Evolutionary conservation across 768 basidiomycete species (phyloP), one percentile per base, ranked within the genome.

Genomic region (Cantharellus cinnabarinus): DNA sequence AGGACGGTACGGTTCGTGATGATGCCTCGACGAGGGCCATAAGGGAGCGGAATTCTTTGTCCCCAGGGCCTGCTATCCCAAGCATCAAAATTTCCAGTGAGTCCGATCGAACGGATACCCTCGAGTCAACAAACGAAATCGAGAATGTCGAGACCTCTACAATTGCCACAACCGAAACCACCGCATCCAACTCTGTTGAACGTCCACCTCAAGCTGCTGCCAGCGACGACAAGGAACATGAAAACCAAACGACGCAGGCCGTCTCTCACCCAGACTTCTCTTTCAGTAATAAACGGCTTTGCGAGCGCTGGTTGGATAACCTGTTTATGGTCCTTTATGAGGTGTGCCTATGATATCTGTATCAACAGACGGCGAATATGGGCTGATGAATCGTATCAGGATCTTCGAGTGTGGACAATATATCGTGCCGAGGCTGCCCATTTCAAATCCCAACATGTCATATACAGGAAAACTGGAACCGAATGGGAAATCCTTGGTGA

Each of bases 401-500:
- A 99, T 68, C 75, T 99, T 42, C 81, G 95, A 14, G 87, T 99
- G 3, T 98, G 94, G 85, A 99, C 95, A 1, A 98, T 99, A 66
- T 99, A 94, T 80, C 79, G 95, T 34, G 94, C 95, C 2, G 95
- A 98, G 67, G 87, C 97, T 5, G 91, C 93, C 0, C 95, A 99
- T 68, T 99, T 95, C 79, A 98, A 95, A 68, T 93, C 90, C 2
- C 94, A 98, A 69, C 93, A 95, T 63, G 86, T 98, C 60, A 91
- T 93, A 0, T 99, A 99, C 68, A 81, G 90, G 61, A 98, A 98
- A 74, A 97, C 94, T 0, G 90, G 88, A 0, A 71, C 89, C 20
- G 95, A 99, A 70, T 99, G 95, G 94, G 95, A 98, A 72, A 94
- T 98, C 52, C 75, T 99, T 34, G 95, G 94, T 4, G 95, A 98